Conservation (phyloP, 371 early-diverging fungal species). For the Umbelopsis sp. region DNA sequence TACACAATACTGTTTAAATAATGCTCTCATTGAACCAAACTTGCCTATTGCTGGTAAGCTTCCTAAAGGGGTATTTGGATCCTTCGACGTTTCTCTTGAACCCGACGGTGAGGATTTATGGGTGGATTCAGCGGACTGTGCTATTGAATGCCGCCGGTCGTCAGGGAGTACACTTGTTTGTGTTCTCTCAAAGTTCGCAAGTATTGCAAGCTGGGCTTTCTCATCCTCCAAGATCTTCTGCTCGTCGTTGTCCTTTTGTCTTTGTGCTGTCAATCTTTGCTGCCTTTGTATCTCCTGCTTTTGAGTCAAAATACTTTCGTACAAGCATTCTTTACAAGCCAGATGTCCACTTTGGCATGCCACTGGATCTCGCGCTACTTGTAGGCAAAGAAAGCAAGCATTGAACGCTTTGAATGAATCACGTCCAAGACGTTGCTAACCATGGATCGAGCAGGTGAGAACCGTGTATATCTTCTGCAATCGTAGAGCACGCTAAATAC, state of each 20-base stretch:
- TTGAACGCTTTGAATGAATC: constrained; percentile 89
- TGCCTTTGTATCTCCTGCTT: constrained; percentile 78
- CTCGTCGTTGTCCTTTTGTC: constrained; percentile 67
- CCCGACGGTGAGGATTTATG: background rate
- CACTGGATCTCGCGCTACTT: constrained; percentile 82
- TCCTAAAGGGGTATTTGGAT: constrained; percentile 10
- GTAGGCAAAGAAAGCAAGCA: constrained; percentile 91
- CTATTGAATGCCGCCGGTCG: constrained; percentile 27
- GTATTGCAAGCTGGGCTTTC: constrained; percentile 54
- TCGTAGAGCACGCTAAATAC: constrained; percentile 35
- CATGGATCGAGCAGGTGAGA: background rate
- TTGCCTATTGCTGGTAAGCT: constrained; percentile 18
- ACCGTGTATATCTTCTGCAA: too few species aligned
- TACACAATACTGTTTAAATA: background rate
- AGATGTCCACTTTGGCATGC: constrained; percentile 84
- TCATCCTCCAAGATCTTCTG: constrained; percentile 41
- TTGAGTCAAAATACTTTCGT: constrained; percentile 85
- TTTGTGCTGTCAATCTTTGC: constrained; percentile 62
- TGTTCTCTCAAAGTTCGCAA: constrained; percentile 68
- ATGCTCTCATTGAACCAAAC: background rate
- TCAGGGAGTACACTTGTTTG: constrained; percentile 62
- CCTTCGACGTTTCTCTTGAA: constrained; percentile 15
- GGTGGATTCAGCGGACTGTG: constrained; percentile 22
- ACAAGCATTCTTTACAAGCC: constrained; percentile 89
- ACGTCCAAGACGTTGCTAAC: constrained; percentile 79